Evolutionary conservation across 805 yeast genomes (phyloP).

Genomic region (Kodamaea lidongshanica): DNA sequence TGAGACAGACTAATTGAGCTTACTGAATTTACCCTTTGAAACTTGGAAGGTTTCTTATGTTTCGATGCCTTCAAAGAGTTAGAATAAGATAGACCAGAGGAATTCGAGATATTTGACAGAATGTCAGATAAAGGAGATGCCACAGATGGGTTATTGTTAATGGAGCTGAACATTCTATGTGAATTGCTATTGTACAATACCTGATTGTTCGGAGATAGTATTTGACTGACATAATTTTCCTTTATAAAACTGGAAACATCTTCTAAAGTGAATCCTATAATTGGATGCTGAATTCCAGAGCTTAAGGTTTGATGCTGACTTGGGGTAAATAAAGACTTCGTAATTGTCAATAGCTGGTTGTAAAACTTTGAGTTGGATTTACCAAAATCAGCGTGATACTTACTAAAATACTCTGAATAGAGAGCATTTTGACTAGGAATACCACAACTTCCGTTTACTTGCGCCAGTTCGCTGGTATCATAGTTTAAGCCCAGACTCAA

Average conservation of each 20-base stretch:
- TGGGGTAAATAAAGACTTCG: constrained; percentile 21
- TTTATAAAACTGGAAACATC: constrained; percentile 21
- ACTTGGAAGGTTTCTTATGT: constrained; percentile 7
- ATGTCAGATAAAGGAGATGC: neutral
- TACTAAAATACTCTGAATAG: constrained; percentile 3
- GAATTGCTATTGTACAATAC: too few relatives aligned
- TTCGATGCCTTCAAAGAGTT: constrained; percentile 3
- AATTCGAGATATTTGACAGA: neutral
- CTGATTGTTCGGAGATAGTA: too few relatives aligned
- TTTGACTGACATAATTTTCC: constrained; percentile 11
- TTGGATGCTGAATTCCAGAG: constrained; percentile 19
- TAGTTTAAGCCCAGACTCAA: constrained; percentile 17
- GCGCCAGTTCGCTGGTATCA: neutral
- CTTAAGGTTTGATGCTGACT: constrained; percentile 18
- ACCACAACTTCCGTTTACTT: too few relatives aligned
- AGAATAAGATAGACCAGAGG: neutral
- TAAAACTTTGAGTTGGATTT: constrained; percentile 16
- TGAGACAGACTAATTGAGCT: constrained; percentile 8
- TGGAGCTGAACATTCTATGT: too few relatives aligned
- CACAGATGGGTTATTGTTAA: too few relatives aligned
- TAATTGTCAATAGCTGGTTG: constrained; percentile 13
- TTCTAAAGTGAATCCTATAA: constrained; percentile 23
- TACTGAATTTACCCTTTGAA: constrained; percentile 10
- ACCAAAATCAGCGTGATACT: constrained; percentile 16
- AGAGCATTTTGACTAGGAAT: neutral